phyloP scores from a whole-genome alignment of 768 basidiomycete genomes.

The Cubamyces lactineus region DNA sequence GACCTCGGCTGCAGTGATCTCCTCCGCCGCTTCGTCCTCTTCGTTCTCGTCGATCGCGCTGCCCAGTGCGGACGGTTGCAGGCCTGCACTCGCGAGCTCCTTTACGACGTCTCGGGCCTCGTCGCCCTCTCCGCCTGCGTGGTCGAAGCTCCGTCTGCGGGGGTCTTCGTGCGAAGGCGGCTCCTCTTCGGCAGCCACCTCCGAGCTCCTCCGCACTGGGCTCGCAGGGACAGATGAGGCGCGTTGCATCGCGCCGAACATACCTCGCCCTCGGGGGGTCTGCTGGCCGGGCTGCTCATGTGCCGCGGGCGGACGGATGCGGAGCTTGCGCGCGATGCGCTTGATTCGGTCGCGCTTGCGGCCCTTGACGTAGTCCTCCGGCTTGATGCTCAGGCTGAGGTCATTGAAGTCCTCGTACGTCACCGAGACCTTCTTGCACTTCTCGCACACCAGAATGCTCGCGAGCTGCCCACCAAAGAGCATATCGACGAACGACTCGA shows the following conservation, averaged over 20 bases:
- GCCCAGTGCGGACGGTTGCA: neutral
- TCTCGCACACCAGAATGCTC: conserved; percentile 91
- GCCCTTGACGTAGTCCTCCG: conserved; percentile 73
- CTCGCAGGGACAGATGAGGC: conserved; percentile 62
- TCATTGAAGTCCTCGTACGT: conserved; percentile 95
- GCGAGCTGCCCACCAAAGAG: conserved; percentile 89
- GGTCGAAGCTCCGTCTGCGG: conserved; percentile 50
- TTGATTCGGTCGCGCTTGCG: conserved; percentile 80
- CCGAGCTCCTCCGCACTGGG: conserved; percentile 37
- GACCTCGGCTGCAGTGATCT: conserved; percentile 7
- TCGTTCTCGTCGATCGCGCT: conserved; percentile 18
- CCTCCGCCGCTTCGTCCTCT: conserved; percentile 9
- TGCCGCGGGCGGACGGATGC: conserved; percentile 29
- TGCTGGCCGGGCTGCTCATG: conserved; percentile 9
- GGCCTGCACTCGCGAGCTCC: conserved; percentile 8
- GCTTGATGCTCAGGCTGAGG: conserved; percentile 86
- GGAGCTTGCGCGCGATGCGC: conserved; percentile 69
- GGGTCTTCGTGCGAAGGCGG: conserved; percentile 39
- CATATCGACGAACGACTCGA: conserved; percentile 82
- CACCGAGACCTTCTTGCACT: conserved; percentile 91
- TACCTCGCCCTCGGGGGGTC: conserved; percentile 1
- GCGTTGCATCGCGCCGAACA: conserved; percentile 35
- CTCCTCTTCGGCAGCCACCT: conserved; percentile 44
- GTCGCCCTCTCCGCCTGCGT: conserved; percentile 25
- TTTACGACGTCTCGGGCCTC: conserved; percentile 22